Evolutionary conservation across 345 rosid genomes (phyloP).

Genomic region (Euphorbia tirucalli): DNA sequence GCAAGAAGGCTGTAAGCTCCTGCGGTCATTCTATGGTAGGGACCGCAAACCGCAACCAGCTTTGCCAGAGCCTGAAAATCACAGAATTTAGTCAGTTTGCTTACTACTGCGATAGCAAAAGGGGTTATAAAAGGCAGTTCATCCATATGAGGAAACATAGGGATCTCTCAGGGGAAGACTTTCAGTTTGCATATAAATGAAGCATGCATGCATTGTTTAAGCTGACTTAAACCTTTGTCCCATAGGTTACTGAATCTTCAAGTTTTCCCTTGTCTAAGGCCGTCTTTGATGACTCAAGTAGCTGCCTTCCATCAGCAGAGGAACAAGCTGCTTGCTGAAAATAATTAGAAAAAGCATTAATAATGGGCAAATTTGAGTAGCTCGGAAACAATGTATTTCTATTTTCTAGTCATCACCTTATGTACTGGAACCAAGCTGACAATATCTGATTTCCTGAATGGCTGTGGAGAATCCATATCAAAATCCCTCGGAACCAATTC

Average conservation of each 20-base stretch:
- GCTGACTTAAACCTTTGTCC: constrained; percentile 67
- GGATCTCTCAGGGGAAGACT: neutral
- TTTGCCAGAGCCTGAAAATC: constrained; percentile 84
- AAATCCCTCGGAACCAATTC: constrained; percentile 95
- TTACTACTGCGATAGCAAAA: neutral
- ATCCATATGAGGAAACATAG: neutral
- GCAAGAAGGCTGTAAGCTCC: constrained; percentile 99
- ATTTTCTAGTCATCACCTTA: constrained; percentile 50
- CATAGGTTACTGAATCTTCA: constrained; percentile 96
- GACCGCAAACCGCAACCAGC: constrained; percentile 97
- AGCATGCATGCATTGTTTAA: constrained; percentile 13
- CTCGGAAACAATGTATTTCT: constrained; percentile 7
- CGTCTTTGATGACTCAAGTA: constrained; percentile 95
- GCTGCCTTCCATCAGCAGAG: constrained; percentile 99
- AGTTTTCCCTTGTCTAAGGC: constrained; percentile 99
- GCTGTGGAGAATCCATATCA: constrained; percentile 91
- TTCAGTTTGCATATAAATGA: constrained; percentile 12
- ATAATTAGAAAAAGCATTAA: constrained; percentile 26
- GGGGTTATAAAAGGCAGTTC: too few relatives aligned
- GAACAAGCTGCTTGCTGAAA: constrained; percentile 99
- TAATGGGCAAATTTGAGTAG: constrained; percentile 6
- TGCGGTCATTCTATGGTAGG: constrained; percentile 98
- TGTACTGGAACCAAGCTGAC: constrained; percentile 92
- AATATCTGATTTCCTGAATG: constrained; percentile 78
- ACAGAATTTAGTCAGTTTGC: constrained; percentile 18